Percentiles rank a stretch among this genome's conserved stretches.
Conservation (phyloP, 106 monocot genomes). For the Dendrobium chrysotoxum region DNA sequence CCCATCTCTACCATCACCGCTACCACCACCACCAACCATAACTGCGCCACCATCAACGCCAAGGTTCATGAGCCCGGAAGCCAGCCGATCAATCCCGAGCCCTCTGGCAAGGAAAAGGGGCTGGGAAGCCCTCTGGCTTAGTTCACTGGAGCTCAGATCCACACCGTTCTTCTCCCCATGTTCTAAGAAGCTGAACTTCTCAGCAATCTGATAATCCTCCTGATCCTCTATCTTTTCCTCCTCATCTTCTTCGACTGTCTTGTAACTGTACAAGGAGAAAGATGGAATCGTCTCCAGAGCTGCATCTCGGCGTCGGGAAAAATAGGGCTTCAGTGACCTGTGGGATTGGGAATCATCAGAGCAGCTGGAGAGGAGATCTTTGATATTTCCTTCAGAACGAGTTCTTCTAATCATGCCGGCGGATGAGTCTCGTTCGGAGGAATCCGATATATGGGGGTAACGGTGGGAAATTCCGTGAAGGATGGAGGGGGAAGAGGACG, state of each 20-base stretch:
- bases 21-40: background rate
- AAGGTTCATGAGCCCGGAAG: conserved; percentile 25
- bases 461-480: conserved; percentile 14
- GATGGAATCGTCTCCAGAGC: conserved; percentile 41
- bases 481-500: background rate
- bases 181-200: conserved; percentile 11
- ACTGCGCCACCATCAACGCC: conserved; percentile 9
- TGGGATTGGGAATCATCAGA: conserved; percentile 5
- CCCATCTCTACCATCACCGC: conserved; percentile 16
- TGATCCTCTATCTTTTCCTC: conserved; percentile 1
- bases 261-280: conserved; percentile 18
- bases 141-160: background rate
- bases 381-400: conserved; percentile 42
- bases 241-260: background rate
- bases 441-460: conserved; percentile 11
- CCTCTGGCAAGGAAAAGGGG: conserved; percentile 65
- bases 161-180: background rate
- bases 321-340: background rate
- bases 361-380: conserved; percentile 16
- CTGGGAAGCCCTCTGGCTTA: background rate
- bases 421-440: conserved; percentile 12
- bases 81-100: conserved; percentile 54
- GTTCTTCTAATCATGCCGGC: conserved; percentile 18
- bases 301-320: background rate
- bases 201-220: conserved; percentile 6